Evolutionary conservation across 805 yeast species (phyloP), one percentile per base, ranked within the genome.

Genomic region (Saccharomycopsis malanga): DNA sequence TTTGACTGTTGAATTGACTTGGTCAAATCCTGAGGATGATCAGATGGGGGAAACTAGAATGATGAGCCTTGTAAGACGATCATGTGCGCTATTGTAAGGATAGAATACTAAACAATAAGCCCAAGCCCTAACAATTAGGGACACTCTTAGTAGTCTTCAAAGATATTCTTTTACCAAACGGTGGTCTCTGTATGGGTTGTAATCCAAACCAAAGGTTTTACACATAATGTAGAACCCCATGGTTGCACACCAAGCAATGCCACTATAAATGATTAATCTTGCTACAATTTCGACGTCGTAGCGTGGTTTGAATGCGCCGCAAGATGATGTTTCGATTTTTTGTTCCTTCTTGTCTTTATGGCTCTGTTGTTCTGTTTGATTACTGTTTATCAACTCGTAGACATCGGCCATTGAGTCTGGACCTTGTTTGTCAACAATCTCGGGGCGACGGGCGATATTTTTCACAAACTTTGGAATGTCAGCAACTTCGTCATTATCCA

Each of bases 201-300:
- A 50, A 17, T 37, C 44, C 6, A 52, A 37, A 2, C 53, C 54
- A 35, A 57, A 38, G 1, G 43, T 12, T 6, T 34, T 39, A 44
- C 58, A 58, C 1, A 56, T 45, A 4, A 56, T 25, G 0, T 70
- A 65, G 42, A 68, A 64, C 1, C 58, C 58, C 4, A 65, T 35
- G 4, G 74, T 62, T 0, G 84, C 82, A 27, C 74, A 63, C 23
- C 70, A 57, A 0, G 93, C 74, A 24, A 91, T 77, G 0, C 98
- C 98, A 1, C 85, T 81, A 64, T 91, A 91, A 1, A 88, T 84
- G 15, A 83, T 64, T 52, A 85, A 67, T 57, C 95, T 72, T 7
- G 93, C 88, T 27, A 86, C 64, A 2, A 87, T 83, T 52, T 83
- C 91, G 25, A 83, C 80, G 48, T 80, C 88, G 55, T 82, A 81